Evolutionary conservation across 2,329 filamentous ascomycete species (phyloP).

Genomic region (Fusarium sacchari): DNA sequence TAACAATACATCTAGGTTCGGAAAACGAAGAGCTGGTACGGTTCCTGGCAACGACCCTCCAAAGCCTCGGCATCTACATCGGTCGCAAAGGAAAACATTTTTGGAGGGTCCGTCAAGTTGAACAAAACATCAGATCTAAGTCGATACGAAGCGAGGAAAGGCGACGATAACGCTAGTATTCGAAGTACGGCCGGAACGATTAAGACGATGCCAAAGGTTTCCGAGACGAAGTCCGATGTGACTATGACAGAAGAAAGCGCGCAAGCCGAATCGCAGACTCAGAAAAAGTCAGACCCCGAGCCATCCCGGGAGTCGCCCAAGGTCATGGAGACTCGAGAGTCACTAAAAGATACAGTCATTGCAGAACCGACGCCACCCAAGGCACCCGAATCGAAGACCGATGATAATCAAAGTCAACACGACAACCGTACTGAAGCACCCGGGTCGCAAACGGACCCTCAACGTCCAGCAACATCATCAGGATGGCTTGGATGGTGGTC

Average conservation of each 20-base stretch:
- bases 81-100: slow-evolving; percentile 68
- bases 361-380: slow-evolving; percentile 6
- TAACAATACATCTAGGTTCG: slow-evolving; percentile 52
- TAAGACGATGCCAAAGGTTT: slow-evolving; percentile 39
- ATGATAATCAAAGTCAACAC: slow-evolving; percentile 3
- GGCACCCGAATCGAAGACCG: neutral
- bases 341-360: neutral
- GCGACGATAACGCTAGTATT: slow-evolving; percentile 47
- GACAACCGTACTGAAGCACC: neutral
- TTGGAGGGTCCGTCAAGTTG: slow-evolving; percentile 64
- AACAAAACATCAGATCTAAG: slow-evolving; percentile 59
- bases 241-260: slow-evolving; percentile 24
- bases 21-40: slow-evolving; percentile 70
- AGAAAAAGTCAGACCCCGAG: slow-evolving; percentile 8
- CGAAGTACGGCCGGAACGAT: slow-evolving; percentile 40
- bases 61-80: slow-evolving; percentile 70
- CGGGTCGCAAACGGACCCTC: neutral
- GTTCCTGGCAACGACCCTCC: slow-evolving; percentile 65
- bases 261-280: slow-evolving; percentile 16
- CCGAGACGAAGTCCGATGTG: slow-evolving; percentile 38
- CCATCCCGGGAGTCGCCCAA: neutral
- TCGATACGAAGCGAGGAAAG: slow-evolving; percentile 59
- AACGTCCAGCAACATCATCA: slow-evolving; percentile 49
- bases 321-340: neutral
- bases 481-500: slow-evolving; percentile 67